phyloP scores from a whole-genome alignment of 179 eudicot genomes.

The Heliamphora pulchella region DNA sequence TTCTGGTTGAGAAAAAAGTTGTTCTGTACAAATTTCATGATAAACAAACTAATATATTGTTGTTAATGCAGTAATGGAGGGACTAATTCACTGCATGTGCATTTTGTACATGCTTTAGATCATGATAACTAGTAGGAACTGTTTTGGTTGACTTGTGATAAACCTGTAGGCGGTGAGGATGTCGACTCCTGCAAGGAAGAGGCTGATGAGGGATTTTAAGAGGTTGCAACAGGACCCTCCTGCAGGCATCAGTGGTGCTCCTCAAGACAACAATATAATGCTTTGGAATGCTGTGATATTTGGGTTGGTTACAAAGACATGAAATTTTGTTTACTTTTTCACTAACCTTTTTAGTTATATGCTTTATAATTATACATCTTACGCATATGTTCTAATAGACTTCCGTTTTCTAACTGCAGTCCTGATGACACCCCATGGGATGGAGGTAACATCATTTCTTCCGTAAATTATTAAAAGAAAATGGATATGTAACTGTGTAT shows the following conservation, averaged over 20 bases:
- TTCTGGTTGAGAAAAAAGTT: background rate
- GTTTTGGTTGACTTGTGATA: background rate
- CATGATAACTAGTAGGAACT: background rate
- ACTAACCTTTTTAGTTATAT: background rate
- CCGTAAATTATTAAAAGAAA: background rate
- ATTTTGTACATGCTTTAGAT: background rate
- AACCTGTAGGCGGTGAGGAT: constrained; percentile 25
- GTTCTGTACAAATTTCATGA: background rate
- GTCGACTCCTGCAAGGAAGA: no score
- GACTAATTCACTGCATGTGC: background rate
- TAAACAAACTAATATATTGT: background rate
- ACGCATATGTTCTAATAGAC: constrained; percentile 2
- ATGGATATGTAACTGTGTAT: background rate
- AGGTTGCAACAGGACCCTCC: constrained; percentile 47
- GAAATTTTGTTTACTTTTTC: background rate
- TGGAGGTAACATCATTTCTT: constrained; percentile 34
- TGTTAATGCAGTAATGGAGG: background rate
- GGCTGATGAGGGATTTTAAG: no score
- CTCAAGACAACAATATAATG: constrained; percentile 44
- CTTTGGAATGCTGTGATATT: constrained; percentile 46
- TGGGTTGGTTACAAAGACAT: constrained; percentile 24
- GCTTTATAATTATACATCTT: background rate
- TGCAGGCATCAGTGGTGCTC: constrained; percentile 45
- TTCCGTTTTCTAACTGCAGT: constrained; percentile 28
- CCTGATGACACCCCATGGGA: constrained; percentile 64